Evolutionary conservation across 169 alveolate species (phyloP).

Genomic region (Eimeria tenella): DNA sequence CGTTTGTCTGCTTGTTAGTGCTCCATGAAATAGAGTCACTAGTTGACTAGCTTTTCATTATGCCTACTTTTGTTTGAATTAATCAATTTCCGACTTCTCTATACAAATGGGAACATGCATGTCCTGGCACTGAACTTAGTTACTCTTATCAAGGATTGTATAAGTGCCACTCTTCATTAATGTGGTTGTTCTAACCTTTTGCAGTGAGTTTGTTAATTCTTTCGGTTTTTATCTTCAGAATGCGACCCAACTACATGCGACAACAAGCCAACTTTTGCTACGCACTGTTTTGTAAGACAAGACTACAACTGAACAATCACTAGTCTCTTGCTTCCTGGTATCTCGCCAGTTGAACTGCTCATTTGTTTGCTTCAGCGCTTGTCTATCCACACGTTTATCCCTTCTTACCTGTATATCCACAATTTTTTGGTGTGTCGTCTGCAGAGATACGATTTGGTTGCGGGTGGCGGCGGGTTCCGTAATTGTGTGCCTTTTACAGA

Average conservation of each 20-base stretch:
- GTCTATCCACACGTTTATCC: background rate
- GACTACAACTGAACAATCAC: background rate
- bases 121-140: too few species aligned
- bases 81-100: too few species aligned
- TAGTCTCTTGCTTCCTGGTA: background rate
- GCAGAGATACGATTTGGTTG: slow-evolving; percentile 50
- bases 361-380: background rate
- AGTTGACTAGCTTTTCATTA: too few species aligned
- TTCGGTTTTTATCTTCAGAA: background rate
- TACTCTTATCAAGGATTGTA: too few species aligned
- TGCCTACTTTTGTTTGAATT: background rate
- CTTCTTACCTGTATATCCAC: background rate
- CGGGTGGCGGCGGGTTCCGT: slow-evolving; percentile 78
- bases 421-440: background rate
- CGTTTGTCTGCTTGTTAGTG: too few species aligned
- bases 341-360: background rate
- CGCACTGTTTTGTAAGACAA: slow-evolving; percentile 76
- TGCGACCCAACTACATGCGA: slow-evolving; percentile 72
- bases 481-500: slow-evolving; percentile 59
- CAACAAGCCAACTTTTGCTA: slow-evolving; percentile 68
- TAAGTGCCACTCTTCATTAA: too few species aligned
- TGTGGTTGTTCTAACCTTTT: too few species aligned
- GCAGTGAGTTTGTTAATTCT: background rate
- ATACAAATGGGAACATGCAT: too few species aligned
- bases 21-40: too few species aligned